Evolutionary conservation across 2,329 filamentous ascomycete genomes (phyloP).

Genomic region (Fusarium vanettenii): DNA sequence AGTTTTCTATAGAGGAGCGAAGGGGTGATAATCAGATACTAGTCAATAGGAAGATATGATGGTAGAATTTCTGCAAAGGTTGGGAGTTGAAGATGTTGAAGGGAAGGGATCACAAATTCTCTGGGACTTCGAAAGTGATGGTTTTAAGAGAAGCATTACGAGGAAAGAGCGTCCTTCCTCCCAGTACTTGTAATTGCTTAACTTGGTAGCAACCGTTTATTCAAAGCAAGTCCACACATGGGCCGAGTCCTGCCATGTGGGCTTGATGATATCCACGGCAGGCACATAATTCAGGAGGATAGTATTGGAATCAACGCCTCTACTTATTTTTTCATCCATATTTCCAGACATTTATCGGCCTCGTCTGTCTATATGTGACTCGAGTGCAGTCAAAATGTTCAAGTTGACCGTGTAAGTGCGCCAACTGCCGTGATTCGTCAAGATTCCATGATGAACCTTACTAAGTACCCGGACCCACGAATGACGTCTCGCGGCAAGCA

Average conservation of each 20-base stretch:
- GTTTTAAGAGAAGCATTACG: not conserved
- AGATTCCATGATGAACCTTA: slow-evolving; percentile 23
- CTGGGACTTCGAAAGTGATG: not conserved
- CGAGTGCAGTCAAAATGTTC: not conserved
- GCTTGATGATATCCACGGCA: not conserved
- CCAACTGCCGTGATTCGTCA: slow-evolving; percentile 26
- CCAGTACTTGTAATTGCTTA: not conserved
- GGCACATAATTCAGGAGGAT: not conserved
- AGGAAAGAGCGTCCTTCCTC: not conserved
- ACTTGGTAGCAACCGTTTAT: not conserved
- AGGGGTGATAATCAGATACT: not conserved
- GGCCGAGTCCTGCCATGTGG: not conserved
- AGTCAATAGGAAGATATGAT: not conserved
- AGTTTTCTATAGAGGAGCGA: not conserved
- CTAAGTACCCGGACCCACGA: slow-evolving; percentile 17
- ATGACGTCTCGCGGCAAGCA: slow-evolving; percentile 36
- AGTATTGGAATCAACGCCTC: not conserved
- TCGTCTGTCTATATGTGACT: not conserved
- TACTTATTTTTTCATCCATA: no score
- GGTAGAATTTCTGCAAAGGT: not conserved
- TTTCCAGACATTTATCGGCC: not conserved
- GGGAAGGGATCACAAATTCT: not conserved
- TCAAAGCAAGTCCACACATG: not conserved
- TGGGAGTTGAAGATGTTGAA: not conserved
- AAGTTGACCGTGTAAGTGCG: slow-evolving; percentile 15